phyloP scores from a whole-genome alignment of 108 stramenopile genomes.

The Cyclotella atomus region DNA sequence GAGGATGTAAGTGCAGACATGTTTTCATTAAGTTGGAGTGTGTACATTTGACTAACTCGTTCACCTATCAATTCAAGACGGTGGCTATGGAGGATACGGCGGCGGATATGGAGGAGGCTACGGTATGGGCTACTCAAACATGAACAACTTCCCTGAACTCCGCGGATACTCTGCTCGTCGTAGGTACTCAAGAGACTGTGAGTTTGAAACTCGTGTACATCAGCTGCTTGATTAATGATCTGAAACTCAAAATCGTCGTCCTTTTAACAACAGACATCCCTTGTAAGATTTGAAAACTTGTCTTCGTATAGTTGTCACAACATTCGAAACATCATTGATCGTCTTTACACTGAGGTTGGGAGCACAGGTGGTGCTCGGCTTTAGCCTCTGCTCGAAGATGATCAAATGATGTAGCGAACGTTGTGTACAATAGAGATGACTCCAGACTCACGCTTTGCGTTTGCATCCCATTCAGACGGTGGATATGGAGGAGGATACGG shows the following conservation, averaged over 20 bases:
- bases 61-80: conserved; percentile 15
- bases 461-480: conserved; percentile 11
- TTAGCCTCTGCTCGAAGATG: no score
- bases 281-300: no score
- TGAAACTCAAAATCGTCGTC: not conserved
- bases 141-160: conserved; percentile 49
- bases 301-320: no score
- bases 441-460: conserved; percentile 6
- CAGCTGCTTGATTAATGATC: conserved; percentile 15
- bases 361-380: no score
- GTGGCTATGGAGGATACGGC: conserved; percentile 22
- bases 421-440: conserved; percentile 1
- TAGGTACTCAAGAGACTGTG: conserved; percentile 46
- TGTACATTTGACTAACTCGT: no score
- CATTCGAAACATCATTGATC: no score
- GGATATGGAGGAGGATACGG: conserved; percentile 22
- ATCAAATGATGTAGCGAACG: no score
- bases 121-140: conserved; percentile 40
- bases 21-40: no score
- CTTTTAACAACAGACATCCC: not conserved
- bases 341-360: no score
- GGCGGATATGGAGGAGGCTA: conserved; percentile 10
- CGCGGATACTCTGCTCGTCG: conserved; percentile 37
- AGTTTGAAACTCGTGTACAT: no score
- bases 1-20: no score